Evolutionary conservation across 352 stramenopile species (phyloP).

Genomic region (Pythium scleroteichum): DNA sequence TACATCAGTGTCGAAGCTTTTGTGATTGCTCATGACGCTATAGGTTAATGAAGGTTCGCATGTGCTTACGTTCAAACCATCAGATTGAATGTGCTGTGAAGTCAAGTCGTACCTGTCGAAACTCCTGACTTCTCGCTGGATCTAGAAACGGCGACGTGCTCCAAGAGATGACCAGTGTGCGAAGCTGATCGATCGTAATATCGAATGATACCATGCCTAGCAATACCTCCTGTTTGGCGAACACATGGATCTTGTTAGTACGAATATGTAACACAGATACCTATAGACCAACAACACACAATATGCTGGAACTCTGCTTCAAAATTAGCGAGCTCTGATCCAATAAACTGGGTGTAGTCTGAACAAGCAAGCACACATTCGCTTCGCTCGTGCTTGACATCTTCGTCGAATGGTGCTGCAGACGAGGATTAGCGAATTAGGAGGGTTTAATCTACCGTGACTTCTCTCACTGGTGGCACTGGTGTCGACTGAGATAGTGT

Average conservation of each 20-base stretch:
- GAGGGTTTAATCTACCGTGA: too few species aligned
- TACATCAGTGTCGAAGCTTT: slow-evolving; percentile 5
- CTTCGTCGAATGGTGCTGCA: too few species aligned
- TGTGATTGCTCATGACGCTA: slow-evolving; percentile 47
- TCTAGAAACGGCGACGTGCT: slow-evolving; percentile 81
- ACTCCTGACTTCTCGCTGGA: slow-evolving; percentile 40
- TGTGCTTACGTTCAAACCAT: too few species aligned
- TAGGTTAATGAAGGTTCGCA: neutral
- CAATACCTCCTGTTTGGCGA: slow-evolving; percentile 49
- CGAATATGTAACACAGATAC: too few species aligned
- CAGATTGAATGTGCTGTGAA: too few species aligned
- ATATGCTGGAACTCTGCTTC: slow-evolving; percentile 85
- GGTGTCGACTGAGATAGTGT: slow-evolving; percentile 35
- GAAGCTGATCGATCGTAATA: slow-evolving; percentile 65
- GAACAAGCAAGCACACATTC: slow-evolving; percentile 39
- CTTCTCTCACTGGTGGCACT: slow-evolving; percentile 7
- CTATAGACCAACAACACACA: slow-evolving; percentile 29
- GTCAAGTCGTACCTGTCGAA: slow-evolving; percentile 53
- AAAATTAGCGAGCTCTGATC: slow-evolving; percentile 61
- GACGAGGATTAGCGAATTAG: too few species aligned
- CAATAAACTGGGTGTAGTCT: slow-evolving; percentile 78
- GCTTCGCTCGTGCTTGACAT: too few species aligned
- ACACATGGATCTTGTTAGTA: neutral
- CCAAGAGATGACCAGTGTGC: slow-evolving; percentile 80
- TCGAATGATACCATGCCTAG: slow-evolving; percentile 69